phyloP scores from a whole-genome alignment of 2,329 filamentous ascomycete genomes.

The Lecanicillium sp. region DNA sequence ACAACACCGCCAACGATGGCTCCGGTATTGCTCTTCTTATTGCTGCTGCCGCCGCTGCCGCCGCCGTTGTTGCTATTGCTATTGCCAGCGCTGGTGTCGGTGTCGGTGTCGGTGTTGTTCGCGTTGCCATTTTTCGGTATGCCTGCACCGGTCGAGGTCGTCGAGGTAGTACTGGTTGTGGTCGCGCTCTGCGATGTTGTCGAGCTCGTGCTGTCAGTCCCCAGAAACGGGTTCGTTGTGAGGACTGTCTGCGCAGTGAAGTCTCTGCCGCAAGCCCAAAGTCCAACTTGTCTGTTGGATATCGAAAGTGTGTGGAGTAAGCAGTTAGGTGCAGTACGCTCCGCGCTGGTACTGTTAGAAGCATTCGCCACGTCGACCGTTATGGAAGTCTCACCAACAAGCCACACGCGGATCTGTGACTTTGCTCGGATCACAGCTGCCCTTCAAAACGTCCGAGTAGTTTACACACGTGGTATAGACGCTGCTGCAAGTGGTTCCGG shows the following conservation, averaged over 20 bases:
- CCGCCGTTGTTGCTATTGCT: background rate
- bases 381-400: slow-evolving; percentile 7
- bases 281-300: background rate
- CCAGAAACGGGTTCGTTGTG: background rate
- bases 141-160: background rate
- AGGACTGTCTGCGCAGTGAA: background rate
- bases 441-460: background rate
- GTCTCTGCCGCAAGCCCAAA: slow-evolving; percentile 3
- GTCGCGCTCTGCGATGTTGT: background rate
- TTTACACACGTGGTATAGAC: slow-evolving; percentile 2
- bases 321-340: slow-evolving; percentile 1
- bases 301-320: slow-evolving; percentile 1
- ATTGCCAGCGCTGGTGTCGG: background rate
- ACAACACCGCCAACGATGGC: slow-evolving; percentile 10
- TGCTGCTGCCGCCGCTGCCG: background rate
- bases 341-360: background rate
- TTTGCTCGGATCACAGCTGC: background rate
- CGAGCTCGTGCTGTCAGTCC: background rate
- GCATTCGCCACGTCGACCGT: too few relatives aligned
- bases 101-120: background rate
- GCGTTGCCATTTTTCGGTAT: too few relatives aligned
- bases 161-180: background rate
- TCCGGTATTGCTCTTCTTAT: slow-evolving; percentile 1
- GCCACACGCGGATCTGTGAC: slow-evolving; percentile 1
- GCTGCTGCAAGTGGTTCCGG: slow-evolving; percentile 1